A percentile compares a stretch with the other conserved stretches of the same genome.
These are phyloP conservation scores for Millerozyma acaciae DNA, from an alignment of 805 yeast species.

Conservation along the genomic window DNA sequence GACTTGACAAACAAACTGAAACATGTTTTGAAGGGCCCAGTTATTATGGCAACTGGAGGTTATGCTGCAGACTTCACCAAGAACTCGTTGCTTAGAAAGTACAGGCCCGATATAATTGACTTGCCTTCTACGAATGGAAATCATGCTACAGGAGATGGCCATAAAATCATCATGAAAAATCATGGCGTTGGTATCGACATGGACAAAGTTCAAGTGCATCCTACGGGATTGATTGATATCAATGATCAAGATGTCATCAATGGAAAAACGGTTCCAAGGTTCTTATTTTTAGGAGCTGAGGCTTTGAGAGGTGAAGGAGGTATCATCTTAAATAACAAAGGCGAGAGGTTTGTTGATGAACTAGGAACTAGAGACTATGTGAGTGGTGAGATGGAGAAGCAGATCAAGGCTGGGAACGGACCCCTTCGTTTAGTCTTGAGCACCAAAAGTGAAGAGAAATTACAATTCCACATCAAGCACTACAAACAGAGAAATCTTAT, in stretches of 20 bases:
- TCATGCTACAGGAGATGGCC: conserved; percentile 64
- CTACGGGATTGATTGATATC: conserved; percentile 57
- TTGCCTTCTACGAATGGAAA: conserved; percentile 60
- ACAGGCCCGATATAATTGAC: conserved; percentile 53
- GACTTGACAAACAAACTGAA: conserved; percentile 29
- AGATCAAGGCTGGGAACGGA: conserved; percentile 32
- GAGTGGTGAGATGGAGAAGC: conserved; percentile 52
- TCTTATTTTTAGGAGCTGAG: conserved; percentile 60
- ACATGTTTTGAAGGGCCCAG: conserved; percentile 47
- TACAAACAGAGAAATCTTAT: conserved; percentile 54
- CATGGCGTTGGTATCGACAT: conserved; percentile 57
- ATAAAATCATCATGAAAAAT: conserved; percentile 47
- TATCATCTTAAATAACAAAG: conserved; percentile 47
- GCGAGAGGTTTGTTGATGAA: conserved; percentile 58
- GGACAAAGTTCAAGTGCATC: conserved; percentile 66
- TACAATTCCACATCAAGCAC: conserved; percentile 52
- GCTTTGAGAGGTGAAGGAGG: conserved; percentile 68
- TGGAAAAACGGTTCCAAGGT: conserved; percentile 42
- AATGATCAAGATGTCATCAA: conserved; percentile 41
- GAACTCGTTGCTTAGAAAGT: conserved; percentile 49
- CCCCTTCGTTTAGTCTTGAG: conserved; percentile 52
- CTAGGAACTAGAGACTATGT: conserved; percentile 59
- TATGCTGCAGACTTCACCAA: conserved; percentile 61
- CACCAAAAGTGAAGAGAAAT: conserved; percentile 40
- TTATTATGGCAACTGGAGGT: conserved; percentile 62